A percentile compares a stretch with the other conserved stretches of the same genome.
phyloP scores from a whole-genome alignment of 2,329 filamentous ascomycete genomes.

The Cordyceps militaris region DNA sequence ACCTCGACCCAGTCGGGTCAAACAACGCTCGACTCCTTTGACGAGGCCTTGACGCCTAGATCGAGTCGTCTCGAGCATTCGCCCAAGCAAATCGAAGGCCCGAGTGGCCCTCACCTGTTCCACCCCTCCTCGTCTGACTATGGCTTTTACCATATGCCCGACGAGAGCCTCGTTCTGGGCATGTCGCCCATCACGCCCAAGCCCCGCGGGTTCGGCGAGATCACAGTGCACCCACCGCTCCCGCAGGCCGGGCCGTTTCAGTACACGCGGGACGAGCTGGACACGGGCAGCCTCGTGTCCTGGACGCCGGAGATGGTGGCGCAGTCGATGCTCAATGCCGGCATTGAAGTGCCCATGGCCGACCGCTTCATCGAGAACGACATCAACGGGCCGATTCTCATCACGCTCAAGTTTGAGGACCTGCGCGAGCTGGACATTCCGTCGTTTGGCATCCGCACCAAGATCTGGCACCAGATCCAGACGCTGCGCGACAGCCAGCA shows the following conservation, averaged over 20 bases:
- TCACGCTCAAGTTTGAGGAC: slow-evolving; percentile 88
- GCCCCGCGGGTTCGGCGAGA: slow-evolving; percentile 29
- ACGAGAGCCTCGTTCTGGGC: slow-evolving; percentile 51
- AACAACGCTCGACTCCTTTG: slow-evolving; percentile 80
- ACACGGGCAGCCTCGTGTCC: slow-evolving; percentile 50
- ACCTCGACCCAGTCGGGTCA: slow-evolving; percentile 16
- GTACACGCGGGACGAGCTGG: slow-evolving; percentile 50
- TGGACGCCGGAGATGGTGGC: slow-evolving; percentile 75
- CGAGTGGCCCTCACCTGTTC: slow-evolving; percentile 81
- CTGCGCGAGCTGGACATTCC: slow-evolving; percentile 72
- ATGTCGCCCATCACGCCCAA: slow-evolving; percentile 70
- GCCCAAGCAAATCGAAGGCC: slow-evolving; percentile 67
- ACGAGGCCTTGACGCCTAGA: slow-evolving; percentile 73
- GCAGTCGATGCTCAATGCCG: slow-evolving; percentile 78
- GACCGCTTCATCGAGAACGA: slow-evolving; percentile 88
- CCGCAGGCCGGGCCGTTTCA: slow-evolving; percentile 45
- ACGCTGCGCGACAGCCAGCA: slow-evolving; percentile 52
- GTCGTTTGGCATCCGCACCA: slow-evolving; percentile 74
- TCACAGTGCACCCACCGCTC: slow-evolving; percentile 20
- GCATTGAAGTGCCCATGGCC: slow-evolving; percentile 68
- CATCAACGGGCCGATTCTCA: slow-evolving; percentile 78
- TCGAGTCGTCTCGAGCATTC: slow-evolving; percentile 55
- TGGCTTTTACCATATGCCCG: slow-evolving; percentile 22
- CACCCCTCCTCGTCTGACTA: slow-evolving; percentile 51
- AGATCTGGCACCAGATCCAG: slow-evolving; percentile 74